A percentile compares a stretch with the other conserved stretches of the same genome.
phyloP scores from a whole-genome alignment of 192 early-diverging fungal species.

The Coemansia sp. region DNA sequence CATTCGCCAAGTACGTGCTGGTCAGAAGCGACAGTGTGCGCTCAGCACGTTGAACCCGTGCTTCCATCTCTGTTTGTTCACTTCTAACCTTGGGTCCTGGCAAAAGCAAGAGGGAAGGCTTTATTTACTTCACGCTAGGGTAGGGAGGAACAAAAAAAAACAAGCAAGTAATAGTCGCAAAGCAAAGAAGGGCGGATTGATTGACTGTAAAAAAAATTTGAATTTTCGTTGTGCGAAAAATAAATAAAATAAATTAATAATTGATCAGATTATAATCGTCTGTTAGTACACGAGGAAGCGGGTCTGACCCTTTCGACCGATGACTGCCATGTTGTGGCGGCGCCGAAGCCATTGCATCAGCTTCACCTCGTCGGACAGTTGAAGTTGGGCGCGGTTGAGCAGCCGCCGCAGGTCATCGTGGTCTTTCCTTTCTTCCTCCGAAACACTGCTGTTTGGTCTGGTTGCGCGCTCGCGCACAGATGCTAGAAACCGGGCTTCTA shows the following conservation, averaged over 20 bases:
- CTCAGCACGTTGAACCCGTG: constrained; percentile 46
- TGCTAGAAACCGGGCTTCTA: constrained; percentile 39
- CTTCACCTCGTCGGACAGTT: constrained; percentile 51
- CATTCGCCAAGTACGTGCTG: constrained; percentile 46
- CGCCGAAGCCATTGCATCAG: constrained; percentile 52
- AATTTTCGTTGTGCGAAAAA: neutral
- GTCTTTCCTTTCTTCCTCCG: constrained; percentile 25
- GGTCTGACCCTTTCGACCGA: constrained; percentile 32
- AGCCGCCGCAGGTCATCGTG: constrained; percentile 38
- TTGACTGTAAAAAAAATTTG: neutral
- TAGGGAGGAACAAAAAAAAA: too few relatives aligned
- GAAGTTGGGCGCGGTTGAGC: constrained; percentile 34
- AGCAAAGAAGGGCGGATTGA: neutral
- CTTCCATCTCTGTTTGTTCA: constrained; percentile 23
- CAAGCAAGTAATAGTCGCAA: too few relatives aligned
- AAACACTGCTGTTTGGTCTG: constrained; percentile 33
- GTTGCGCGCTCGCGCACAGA: constrained; percentile 49
- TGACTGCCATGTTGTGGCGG: constrained; percentile 47
- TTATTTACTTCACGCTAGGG: too few relatives aligned
- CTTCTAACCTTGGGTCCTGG: too few relatives aligned
- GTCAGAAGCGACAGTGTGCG: constrained; percentile 48
- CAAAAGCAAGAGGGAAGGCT: too few relatives aligned
- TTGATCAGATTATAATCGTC: constrained; percentile 8
- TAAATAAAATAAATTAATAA: neutral
- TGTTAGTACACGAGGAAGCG: constrained; percentile 37